Evolutionary conservation across 2,329 filamentous ascomycete species (phyloP).

Genomic region (Ophioceras dolichostomum): DNA sequence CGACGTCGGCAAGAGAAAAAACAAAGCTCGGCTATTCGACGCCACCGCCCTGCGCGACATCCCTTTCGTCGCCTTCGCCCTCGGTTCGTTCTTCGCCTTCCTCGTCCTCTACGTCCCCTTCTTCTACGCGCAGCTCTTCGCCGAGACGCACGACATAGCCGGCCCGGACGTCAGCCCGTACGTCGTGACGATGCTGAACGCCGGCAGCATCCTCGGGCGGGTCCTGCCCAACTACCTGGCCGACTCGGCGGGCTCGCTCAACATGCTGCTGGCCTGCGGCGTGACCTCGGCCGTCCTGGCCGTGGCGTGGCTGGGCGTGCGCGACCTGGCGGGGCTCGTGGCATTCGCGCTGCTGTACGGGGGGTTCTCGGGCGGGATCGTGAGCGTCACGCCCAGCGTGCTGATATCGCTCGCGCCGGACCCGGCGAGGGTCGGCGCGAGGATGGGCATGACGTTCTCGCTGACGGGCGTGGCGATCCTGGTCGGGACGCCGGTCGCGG

Average conservation of each 20-base stretch:
- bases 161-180: slow-evolving; percentile 22
- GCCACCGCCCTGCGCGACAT: slow-evolving; percentile 21
- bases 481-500: slow-evolving; percentile 34
- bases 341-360: slow-evolving; percentile 20
- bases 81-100: slow-evolving; percentile 25
- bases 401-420: slow-evolving; percentile 23
- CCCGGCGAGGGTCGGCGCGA: slow-evolving; percentile 21
- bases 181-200: slow-evolving; percentile 29
- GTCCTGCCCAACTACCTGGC: slow-evolving; percentile 30
- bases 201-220: slow-evolving; percentile 30
- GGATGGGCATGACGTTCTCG: slow-evolving; percentile 28
- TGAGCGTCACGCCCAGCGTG: slow-evolving; percentile 28
- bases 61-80: slow-evolving; percentile 23
- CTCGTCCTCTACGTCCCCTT: slow-evolving; percentile 34
- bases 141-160: slow-evolving; percentile 25
- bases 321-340: slow-evolving; percentile 13
- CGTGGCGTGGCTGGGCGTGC: slow-evolving; percentile 23
- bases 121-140: slow-evolving; percentile 32
- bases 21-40: slow-evolving; percentile 16
- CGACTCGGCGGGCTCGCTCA: slow-evolving; percentile 27
- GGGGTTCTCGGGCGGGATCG: slow-evolving; percentile 16
- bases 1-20: not conserved
- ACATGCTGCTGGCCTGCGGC: slow-evolving; percentile 21
- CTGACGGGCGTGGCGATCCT: slow-evolving; percentile 33
- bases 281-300: slow-evolving; percentile 20